Evolutionary conservation across 768 basidiomycete genomes (phyloP), one percentile per base, ranked within the genome.

Genomic region (Russula lepida): DNA sequence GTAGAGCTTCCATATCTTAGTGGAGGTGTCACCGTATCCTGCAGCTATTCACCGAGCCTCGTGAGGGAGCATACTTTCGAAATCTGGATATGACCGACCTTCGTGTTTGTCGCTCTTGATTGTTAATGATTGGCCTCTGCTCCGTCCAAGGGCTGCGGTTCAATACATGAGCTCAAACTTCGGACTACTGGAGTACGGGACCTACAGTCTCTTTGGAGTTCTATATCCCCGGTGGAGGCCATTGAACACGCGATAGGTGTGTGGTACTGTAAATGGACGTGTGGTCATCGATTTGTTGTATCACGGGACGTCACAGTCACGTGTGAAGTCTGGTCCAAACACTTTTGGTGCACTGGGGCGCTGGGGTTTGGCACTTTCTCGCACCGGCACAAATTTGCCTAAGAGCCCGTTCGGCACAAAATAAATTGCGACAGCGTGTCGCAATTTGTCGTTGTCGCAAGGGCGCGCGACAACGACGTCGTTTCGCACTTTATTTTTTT

Each of bases 1-100:
- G 28, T 65, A 64, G 33, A 53, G 39, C 25, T 48, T 55, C 63
- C 64, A 65, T 13, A 63, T 35, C 4, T 37, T 11, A 8, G 47
- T 39, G 19, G 56, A 48, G 15, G 56, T 19, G 6, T 57, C 56
- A 12, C 56, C 35, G 4, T 57, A 57, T 28, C 37, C 56, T n/a
- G 19, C 19, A 30, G 17, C 33, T 48, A 8, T 57, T 54, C 19
- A 41, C 6, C 7, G n/a, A 7, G n/a, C 2, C 6, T 30, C 13
- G 27, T 43, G 12, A 43, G 19, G 6, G 27, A 5, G 39, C 4
- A 8, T n/a, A 21, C 11, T 6, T 54, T 12, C 9, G 3, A 35
- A 8, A 30, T 2, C 17, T 19, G 28, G 17, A 7, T 25, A 41
- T 13, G 11, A 43, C 39, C 13, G 3, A 54, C 54, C 54, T 43